Percentiles rank a stretch among this genome's conserved stretches.
Conservation (phyloP, 2,329 filamentous ascomycete species). For the Neofusicoccum sp. region DNA sequence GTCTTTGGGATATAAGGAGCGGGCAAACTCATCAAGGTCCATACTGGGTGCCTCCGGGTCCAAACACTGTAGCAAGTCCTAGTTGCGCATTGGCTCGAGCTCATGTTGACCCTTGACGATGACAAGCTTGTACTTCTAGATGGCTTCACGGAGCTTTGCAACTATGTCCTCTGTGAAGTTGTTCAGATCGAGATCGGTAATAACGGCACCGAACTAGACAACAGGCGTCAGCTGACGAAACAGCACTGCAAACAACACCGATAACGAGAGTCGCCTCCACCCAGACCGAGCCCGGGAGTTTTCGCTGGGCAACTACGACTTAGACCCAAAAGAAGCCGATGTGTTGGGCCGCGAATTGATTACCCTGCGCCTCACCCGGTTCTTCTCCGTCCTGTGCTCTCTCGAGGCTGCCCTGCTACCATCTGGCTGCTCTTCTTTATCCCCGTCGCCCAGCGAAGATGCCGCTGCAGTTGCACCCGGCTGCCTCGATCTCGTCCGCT, state of each 20-base stretch:
- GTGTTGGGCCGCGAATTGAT: background rate
- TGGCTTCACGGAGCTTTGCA: constrained; percentile 40
- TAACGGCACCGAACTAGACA: constrained; percentile 27
- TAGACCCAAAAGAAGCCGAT: background rate
- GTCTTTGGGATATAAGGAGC: constrained; percentile 45
- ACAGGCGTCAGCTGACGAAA: no score
- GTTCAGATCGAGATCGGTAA: constrained; percentile 44
- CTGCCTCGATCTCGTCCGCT: background rate
- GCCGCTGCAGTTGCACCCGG: background rate
- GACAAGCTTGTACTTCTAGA: constrained; percentile 49
- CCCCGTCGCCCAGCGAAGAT: background rate
- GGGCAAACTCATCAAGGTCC: constrained; percentile 47
- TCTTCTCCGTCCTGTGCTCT: background rate
- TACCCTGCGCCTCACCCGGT: background rate
- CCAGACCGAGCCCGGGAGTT: background rate
- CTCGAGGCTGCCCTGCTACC: background rate
- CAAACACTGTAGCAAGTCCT: constrained; percentile 49
- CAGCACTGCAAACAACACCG: background rate
- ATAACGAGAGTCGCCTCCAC: background rate
- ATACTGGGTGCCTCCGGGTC: constrained; percentile 46
- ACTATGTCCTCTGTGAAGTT: constrained; percentile 44
- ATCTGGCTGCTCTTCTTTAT: background rate
- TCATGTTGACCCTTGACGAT: constrained; percentile 48
- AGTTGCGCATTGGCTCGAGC: constrained; percentile 47
- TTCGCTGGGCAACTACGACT: background rate